A percentile compares a stretch with the other conserved stretches of the same genome.
These are phyloP conservation scores for Thoreauomyces humboldtii DNA, from an alignment of 192 early-diverging fungal species.

Conservation along the genomic window DNA sequence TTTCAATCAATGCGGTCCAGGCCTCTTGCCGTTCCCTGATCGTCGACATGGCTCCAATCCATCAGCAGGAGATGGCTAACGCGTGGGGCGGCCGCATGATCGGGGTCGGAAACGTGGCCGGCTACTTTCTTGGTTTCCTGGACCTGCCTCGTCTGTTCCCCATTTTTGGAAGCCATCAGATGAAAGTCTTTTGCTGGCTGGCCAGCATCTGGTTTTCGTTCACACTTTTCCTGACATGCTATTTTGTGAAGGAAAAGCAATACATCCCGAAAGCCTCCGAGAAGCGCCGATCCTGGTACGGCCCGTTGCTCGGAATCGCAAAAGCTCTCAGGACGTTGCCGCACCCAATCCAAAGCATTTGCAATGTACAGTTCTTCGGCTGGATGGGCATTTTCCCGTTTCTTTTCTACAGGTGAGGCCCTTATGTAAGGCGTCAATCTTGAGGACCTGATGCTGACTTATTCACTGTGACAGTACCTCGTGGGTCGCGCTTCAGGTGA, in stretches of 20 bases:
- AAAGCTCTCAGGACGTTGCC: conserved; percentile 63
- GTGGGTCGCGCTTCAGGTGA: too few relatives aligned
- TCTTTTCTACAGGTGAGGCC: conserved; percentile 77
- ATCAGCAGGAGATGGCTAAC: conserved; percentile 78
- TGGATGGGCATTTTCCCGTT: conserved; percentile 99
- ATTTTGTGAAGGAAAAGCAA: conserved; percentile 35
- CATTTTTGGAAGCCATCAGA: conserved; percentile 68
- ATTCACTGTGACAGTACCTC: conserved; percentile 7
- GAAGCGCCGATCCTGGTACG: conserved; percentile 18
- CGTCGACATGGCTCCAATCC: conserved; percentile 74
- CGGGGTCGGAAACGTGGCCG: conserved; percentile 75
- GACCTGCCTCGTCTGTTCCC: conserved; percentile 70
- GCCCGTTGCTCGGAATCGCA: conserved; percentile 43
- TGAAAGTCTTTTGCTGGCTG: conserved; percentile 77
- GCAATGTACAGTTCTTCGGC: conserved; percentile 87
- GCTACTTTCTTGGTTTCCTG: conserved; percentile 83
- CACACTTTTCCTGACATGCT: conserved; percentile 66
- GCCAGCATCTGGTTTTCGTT: conserved; percentile 62
- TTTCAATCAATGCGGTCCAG: conserved; percentile 87
- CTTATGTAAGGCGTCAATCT: neutral
- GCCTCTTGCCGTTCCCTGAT: conserved; percentile 81
- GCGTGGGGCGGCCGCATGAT: conserved; percentile 87
- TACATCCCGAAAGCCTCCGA: conserved; percentile 16
- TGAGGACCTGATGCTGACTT: too few relatives aligned
- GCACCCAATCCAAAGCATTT: conserved; percentile 67